Conservation (phyloP, 495 filamentous ascomycete genomes). For the Neurospora discreta region DNA sequence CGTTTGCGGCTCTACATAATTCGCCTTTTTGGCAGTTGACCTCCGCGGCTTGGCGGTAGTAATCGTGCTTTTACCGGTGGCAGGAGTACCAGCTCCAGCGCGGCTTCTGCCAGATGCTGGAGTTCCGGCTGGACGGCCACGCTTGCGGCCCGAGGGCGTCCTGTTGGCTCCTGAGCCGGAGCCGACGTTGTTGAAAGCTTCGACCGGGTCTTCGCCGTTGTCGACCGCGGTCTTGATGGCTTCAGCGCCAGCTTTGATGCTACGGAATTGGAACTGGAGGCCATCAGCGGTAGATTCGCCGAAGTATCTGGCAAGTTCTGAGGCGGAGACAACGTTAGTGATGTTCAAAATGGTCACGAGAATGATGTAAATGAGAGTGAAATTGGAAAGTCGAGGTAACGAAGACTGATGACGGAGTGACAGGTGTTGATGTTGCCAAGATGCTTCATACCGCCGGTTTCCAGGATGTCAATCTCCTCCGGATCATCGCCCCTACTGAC, state of each 20-base stretch:
- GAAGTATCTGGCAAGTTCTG: slow-evolving; percentile 33
- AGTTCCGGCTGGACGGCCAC: not conserved
- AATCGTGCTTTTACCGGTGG: slow-evolving; percentile 4
- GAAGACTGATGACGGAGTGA: not conserved
- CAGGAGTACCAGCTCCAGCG: not conserved
- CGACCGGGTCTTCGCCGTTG: slow-evolving; percentile 16
- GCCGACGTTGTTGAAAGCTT: slow-evolving; percentile 6
- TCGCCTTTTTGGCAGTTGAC: slow-evolving; percentile 10
- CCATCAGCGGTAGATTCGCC: slow-evolving; percentile 32
- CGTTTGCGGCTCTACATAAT: slow-evolving; percentile 3
- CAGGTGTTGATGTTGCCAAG: not conserved
- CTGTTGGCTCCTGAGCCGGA: not conserved
- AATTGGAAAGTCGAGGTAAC: not conserved
- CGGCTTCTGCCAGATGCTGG: not conserved
- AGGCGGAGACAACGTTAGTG: not conserved
- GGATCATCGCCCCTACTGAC: slow-evolving; percentile 34
- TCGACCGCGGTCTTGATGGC: slow-evolving; percentile 25
- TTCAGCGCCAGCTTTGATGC: slow-evolving; percentile 30
- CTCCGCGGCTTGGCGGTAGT: not conserved
- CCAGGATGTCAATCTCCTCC: slow-evolving; percentile 5
- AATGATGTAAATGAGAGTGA: not conserved
- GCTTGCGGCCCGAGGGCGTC: not conserved
- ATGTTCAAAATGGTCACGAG: not conserved
- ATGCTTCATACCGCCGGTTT: slow-evolving; percentile 5
- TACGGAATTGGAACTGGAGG: slow-evolving; percentile 37